Evolutionary conservation across 768 basidiomycete species (phyloP), one percentile per base, ranked within the genome.

Genomic region (Boletus rubroflammeus): DNA sequence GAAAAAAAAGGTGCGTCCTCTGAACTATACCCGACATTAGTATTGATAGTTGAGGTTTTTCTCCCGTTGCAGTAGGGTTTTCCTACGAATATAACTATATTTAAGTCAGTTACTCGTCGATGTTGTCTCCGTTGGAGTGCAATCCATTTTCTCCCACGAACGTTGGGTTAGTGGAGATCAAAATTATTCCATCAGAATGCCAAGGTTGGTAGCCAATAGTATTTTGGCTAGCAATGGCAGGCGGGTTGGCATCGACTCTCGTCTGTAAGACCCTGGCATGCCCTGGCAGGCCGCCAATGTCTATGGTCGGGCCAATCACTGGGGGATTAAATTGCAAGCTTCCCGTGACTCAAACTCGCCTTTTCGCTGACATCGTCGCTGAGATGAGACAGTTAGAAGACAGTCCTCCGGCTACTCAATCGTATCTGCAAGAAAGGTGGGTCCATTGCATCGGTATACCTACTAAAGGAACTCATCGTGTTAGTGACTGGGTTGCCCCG

Each of bases 241-340:
- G 46, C n/a, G 6, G 47, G 6, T 23, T 7, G 28, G 26, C 58
- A 17, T 38, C 3, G 19, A 15, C 29, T 2, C 41, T 19, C 38
- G 26, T 3, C 26, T 11, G 9, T 10, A 21, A 10, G n/a, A 7
- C 2, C 2, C 28, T 42, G 55, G 48, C 19, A 6, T 3, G n/a
- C 3, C 3, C 15, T 60, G 58, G 62, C 47, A 50, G 52, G 38
- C 64, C 25, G 35, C 61, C 63, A 34, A 44, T 35, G 25, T 52
- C 34, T 47, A 52, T 36, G 49, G 34, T 51, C 15, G 26, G 31
- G 25, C 14, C 11, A 9, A 17, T 13, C 10, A n/a, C 36, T 17
- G 5, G 8, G 14, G 17, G 25, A 54, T 58, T 39, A 46, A 63
- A 49, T 19, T 0, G 10, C 13, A 5, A 15, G 9, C 6, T 23